Base-by-base conservation (phyloP, 139 green algal genomes). In the Coelastrella sp. region DNA sequence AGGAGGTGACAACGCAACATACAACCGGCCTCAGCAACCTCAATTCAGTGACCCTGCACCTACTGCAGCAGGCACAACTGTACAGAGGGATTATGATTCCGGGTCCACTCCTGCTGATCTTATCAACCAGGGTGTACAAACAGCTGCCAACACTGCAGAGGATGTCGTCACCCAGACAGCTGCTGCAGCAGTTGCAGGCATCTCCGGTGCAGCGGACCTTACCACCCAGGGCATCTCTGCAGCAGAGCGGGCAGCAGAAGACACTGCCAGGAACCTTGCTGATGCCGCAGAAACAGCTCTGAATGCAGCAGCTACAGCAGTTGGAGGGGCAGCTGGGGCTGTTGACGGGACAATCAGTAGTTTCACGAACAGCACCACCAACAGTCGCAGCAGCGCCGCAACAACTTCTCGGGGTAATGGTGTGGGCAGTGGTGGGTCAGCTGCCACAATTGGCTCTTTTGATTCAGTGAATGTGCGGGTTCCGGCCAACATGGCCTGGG, bases 141-240 rank as follows among this genome's bases (percentile, higher is more conserved):
- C 75, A 71, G 75, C 75, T 53, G 75, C 75, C 69, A 38, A 27
- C 15, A 57, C 35, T n/a, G 53, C 75, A 69, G 75, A 82, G 53
- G 35, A 37, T 9, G 53, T 35, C 0, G 66, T 80, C 5, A 43
- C 17, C 3, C 13, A 43, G 23, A 48, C 53, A 27, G 75, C 75
- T 32, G 53, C 34, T 38, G 35, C 53, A 40, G 51, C 53, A 40
- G 9, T 57, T 3, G 40, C 13, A n/a, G 75, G 53, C 21, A 71
- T 82, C 57, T 35, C 66, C 23, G 75, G 23, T 30, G 75, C 75
- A 27, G 27, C 75, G 3, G 53, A 57, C 75, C 32, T 82, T 8
- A 69, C 75, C 25, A 37, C n/a, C 4, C 53, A 69, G 23, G 75
- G 75, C 19, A 35, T 82, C 53, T n/a, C 21, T 21, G 75, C 75